Evolutionary conservation across 1,284 basidiomycete species (phyloP), one percentile per base, ranked within the genome.

Genomic region (Uromyces viciae-fabae): DNA sequence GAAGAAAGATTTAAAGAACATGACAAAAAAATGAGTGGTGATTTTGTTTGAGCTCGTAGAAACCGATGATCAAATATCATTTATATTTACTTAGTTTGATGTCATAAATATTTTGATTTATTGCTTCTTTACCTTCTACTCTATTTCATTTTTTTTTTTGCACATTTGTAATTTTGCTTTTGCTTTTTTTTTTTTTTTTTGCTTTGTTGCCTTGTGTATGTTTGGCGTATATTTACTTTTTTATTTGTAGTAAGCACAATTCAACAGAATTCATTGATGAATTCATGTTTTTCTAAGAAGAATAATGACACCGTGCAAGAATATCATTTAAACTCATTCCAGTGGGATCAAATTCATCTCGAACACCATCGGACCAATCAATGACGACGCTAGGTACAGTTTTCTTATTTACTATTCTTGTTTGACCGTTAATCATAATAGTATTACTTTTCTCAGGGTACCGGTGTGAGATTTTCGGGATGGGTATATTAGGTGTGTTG

Each of bases 311-410:
- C 8, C 69, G 69, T n/a, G 36, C 46, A 33, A 72, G 69, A 31
- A 72, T 72, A 52, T 72, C 69, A 33, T 72, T 33, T n/a, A 49
- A 38, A 33, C 69, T 72, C 69, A 72, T 72, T 2, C 69, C 69
- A 31, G 69, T 72, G 22, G 69, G 69, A 28, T 72, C 69, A 31
- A 72, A 72, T 54, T 72, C 42, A 72, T 72, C 69, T n/a, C 49
- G 69, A 3, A 36, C 69, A 3, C 69, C 69, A n/a, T 72, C 69
- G 31, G 69, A 72, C 69, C 69, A 72, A 54, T 72, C 69, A 46
- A 72, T 72, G 43, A 72, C 69, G 28, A 72, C 69, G n/a, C 46
- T 72, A 7, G 69, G 69, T 5, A 72, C 49, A 33, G 15, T 52
- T 25, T 72, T 72, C 33, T 72, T 42, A 49, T 11, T 49, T 22